Percentiles rank a stretch among this genome's conserved stretches.
phyloP scores from a whole-genome alignment of 805 yeast genomes.

The Myxozyma vanderwaltii region DNA sequence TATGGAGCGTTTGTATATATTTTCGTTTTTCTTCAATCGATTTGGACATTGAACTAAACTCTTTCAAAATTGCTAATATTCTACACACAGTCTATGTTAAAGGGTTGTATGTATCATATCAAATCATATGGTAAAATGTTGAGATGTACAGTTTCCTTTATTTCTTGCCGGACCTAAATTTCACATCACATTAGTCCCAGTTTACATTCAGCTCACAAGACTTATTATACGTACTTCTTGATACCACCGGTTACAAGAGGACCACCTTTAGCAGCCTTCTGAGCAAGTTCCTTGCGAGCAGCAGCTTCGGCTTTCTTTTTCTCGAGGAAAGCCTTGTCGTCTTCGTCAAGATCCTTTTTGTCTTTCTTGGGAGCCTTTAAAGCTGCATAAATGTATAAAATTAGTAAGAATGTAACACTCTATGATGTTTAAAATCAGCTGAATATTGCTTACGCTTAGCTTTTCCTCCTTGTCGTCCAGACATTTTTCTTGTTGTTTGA shows the following conservation, averaged over 20 bases:
- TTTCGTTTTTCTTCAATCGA: background rate
- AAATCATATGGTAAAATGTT: background rate
- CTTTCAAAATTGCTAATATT: too few species aligned
- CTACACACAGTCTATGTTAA: too few species aligned
- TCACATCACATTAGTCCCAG: background rate
- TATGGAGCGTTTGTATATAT: background rate
- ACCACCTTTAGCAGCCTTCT: slow-evolving; percentile 84
- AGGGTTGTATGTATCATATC: background rate
- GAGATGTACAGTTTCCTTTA: slow-evolving; percentile 1
- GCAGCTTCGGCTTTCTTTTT: slow-evolving; percentile 94
- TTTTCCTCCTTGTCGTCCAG: slow-evolving; percentile 97
- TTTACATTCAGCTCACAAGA: background rate
- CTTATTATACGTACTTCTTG: slow-evolving; percentile 60
- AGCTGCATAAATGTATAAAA: slow-evolving; percentile 41
- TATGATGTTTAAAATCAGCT: slow-evolving; percentile 41
- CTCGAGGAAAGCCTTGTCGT: slow-evolving; percentile 85
- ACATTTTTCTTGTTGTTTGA: slow-evolving; percentile 51
- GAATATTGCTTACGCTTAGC: slow-evolving; percentile 68
- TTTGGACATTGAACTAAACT: background rate
- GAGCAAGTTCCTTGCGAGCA: slow-evolving; percentile 87
- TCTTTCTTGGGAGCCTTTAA: slow-evolving; percentile 84
- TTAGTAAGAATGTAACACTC: background rate
- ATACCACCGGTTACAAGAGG: slow-evolving; percentile 93
- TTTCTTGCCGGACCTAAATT: slow-evolving; percentile 34
- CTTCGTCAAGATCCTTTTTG: slow-evolving; percentile 70